Percentiles rank a stretch among this genome's conserved stretches.
These are phyloP conservation scores for Wickerhamiella pararugosa DNA, from an alignment of 1,139 yeast species.

Conservation along the genomic window DNA sequence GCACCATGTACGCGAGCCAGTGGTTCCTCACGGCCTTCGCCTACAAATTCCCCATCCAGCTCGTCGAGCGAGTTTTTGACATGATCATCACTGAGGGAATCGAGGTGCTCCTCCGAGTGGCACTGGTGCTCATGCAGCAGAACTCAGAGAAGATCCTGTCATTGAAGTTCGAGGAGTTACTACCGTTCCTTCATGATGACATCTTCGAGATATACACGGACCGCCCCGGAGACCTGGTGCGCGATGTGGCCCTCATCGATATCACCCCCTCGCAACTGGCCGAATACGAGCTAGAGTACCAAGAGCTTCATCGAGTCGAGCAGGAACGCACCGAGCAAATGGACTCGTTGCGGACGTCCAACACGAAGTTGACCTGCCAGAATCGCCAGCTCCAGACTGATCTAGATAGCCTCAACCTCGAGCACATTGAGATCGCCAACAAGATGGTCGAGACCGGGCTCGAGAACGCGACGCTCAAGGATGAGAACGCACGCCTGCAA, in stretches of 20 bases:
- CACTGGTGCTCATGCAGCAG: constrained; percentile 57
- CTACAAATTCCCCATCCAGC: constrained; percentile 75
- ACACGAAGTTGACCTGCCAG: constrained; percentile 59
- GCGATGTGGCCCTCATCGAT: constrained; percentile 59
- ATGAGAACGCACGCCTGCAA: constrained; percentile 45
- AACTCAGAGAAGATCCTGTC: constrained; percentile 45
- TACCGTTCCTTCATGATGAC: constrained; percentile 63
- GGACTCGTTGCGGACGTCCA: constrained; percentile 45
- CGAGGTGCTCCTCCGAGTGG: constrained; percentile 69
- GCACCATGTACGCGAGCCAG: constrained; percentile 91
- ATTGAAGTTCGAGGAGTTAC: constrained; percentile 56
- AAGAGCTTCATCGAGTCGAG: constrained; percentile 56
- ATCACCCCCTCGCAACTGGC: constrained; percentile 56
- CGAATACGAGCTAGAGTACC: constrained; percentile 59
- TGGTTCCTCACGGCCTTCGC: constrained; percentile 94
- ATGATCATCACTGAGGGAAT: constrained; percentile 77
- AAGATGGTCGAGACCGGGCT: constrained; percentile 53
- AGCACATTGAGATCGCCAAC: constrained; percentile 65
- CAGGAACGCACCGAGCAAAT: constrained; percentile 55
- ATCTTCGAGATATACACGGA: constrained; percentile 58
- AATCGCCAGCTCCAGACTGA: constrained; percentile 61
- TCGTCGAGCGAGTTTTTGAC: constrained; percentile 73
- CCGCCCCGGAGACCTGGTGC: constrained; percentile 57
- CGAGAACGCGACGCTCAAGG: constrained; percentile 48
- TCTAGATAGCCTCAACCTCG: constrained; percentile 54